These are phyloP conservation scores for Pseudognaphalium luteoalbum DNA, from an alignment of 129 eudicot genomes.

Conservation along the genomic window DNA sequence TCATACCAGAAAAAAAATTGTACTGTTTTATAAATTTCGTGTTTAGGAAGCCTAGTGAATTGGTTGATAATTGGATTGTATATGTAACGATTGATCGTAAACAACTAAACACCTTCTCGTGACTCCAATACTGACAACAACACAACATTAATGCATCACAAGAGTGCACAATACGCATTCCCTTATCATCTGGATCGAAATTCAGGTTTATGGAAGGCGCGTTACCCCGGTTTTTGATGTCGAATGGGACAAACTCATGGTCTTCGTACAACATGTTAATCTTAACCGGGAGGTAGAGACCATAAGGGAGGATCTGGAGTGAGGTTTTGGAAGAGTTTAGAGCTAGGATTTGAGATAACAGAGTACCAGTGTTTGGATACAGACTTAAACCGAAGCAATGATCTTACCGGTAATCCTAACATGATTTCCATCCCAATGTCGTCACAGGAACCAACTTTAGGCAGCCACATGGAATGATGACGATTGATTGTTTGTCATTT, in stretches of 20 bases:
- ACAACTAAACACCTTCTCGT: too few relatives aligned
- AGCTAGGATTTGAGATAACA: neutral
- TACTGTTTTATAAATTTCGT: neutral
- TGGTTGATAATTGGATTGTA: slow-evolving; percentile 11
- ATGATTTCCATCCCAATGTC: neutral
- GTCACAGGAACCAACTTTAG: neutral
- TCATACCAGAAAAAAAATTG: neutral
- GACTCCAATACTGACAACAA: too few relatives aligned
- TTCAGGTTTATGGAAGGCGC: neutral
- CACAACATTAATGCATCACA: neutral
- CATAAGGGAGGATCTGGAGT: neutral
- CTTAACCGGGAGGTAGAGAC: neutral
- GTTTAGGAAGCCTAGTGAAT: neutral
- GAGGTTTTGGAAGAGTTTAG: neutral
- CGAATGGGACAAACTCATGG: too few relatives aligned
- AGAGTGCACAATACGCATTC: neutral
- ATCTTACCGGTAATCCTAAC: neutral
- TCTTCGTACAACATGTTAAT: too few relatives aligned
- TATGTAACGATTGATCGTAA: neutral
- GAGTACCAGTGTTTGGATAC: neutral
- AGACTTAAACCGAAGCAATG: neutral
- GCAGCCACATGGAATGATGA: neutral
- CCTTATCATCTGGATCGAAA: neutral
- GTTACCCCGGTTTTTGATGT: neutral
- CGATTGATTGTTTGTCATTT: too few relatives aligned